A percentile compares a stretch with the other conserved stretches of the same genome.
These are phyloP conservation scores for Aphanomyces cochlioides DNA, from an alignment of 352 stramenopile species.

Conservation along the genomic window DNA sequence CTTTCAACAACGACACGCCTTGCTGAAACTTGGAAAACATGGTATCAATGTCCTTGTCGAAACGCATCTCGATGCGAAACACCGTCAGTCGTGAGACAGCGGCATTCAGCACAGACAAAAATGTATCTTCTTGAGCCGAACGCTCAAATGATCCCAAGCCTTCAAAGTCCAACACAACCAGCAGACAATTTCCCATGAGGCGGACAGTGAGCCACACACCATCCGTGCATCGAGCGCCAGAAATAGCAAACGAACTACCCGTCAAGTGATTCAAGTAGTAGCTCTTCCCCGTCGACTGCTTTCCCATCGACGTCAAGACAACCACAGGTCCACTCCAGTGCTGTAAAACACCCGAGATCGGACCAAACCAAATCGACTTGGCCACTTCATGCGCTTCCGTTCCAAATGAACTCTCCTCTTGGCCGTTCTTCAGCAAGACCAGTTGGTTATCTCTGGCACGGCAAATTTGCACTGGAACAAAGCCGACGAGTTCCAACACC, in stretches of 20 bases:
- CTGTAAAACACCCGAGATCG: constrained; percentile 18
- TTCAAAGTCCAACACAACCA: constrained; percentile 80
- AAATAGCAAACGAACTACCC: constrained; percentile 56
- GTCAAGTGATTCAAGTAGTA: constrained; percentile 79
- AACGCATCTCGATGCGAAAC: constrained; percentile 72
- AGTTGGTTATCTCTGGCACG: constrained; percentile 58
- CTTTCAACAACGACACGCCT: constrained; percentile 57
- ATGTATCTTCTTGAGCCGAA: constrained; percentile 70
- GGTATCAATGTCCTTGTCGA: constrained; percentile 70
- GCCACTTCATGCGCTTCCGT: constrained; percentile 17
- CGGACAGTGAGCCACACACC: constrained; percentile 26
- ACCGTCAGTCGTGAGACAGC: constrained; percentile 68
- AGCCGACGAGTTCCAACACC: constrained; percentile 45
- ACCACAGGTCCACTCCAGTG: constrained; percentile 30
- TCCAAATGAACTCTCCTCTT: constrained; percentile 1
- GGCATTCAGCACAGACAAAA: constrained; percentile 67
- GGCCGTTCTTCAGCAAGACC: constrained; percentile 50
- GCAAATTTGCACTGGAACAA: constrained; percentile 71
- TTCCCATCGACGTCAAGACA: constrained; percentile 43
- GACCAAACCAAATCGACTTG: constrained; percentile 30
- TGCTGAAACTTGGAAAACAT: constrained; percentile 70
- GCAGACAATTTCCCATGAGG: constrained; percentile 36
- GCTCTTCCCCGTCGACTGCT: constrained; percentile 75
- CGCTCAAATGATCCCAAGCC: constrained; percentile 67
- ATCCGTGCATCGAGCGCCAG: constrained; percentile 24